Evolutionary conservation across 1,284 basidiomycete species (phyloP), one percentile per base, ranked within the genome.

Genomic region (Agaricales sp.): DNA sequence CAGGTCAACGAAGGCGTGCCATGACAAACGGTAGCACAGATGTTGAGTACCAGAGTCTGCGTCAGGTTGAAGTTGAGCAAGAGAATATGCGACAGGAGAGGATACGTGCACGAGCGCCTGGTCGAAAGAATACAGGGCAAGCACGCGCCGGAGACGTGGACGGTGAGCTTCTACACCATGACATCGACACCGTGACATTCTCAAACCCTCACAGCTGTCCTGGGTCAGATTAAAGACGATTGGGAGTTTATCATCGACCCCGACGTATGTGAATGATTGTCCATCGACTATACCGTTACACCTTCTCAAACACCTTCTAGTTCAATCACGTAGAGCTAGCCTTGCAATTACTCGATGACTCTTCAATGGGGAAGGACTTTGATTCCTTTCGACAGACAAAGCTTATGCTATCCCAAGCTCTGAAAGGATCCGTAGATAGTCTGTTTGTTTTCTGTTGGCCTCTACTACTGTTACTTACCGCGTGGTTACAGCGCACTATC

Each of bases 241-340:
- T 98, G 92, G 92, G 87, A 89, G 53, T 85, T 90, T 58, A 80
- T 94, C 43, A 80, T 88, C 52, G 80, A 92, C 55, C 78, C 84
- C 44, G 87, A 93, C 63, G 89, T 91, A 63, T 22, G 25, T 24
- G 35, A 24, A 22, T 13, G 12, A 37, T 49, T 41, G 44, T 24
- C 22, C 38, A 47, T 50, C 47, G 52, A 24, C 23, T 49, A 54
- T 50, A 51, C 52, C 48, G 41, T 49, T 35, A 44, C 23, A 46
- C 53, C 50, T n/a, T 52, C 19, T 47, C 20, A 43, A 21, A 24
- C 21, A 6, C 6, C 49, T 43, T 53, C 51, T 57, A 92, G 87
- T 97, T 96, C 67, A 94, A 94, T 59, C 84, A 87, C 22, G 91
- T 95, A 23, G 87, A 94, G 56, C 75, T 96, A 38, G 92, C 92